These are phyloP conservation scores for Lolium multiflorum DNA, from an alignment of 176 grass and related monocot genomes.

Conservation along the genomic window DNA sequence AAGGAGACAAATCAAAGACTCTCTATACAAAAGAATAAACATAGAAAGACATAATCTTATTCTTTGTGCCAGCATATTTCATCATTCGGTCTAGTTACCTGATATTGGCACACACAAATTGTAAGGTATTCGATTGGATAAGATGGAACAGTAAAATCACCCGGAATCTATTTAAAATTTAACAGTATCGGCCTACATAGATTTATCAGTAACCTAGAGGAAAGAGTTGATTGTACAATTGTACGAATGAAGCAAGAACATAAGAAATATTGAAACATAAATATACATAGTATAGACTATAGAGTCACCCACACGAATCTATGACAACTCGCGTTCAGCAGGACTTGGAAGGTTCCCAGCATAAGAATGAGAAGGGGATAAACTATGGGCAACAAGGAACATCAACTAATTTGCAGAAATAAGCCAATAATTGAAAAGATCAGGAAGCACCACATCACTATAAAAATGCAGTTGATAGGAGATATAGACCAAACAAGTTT, in stretches of 20 bases:
- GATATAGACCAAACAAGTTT: not conserved
- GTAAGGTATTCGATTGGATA: not conserved
- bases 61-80: not conserved
- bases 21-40: not conserved
- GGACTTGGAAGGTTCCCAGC: not conserved
- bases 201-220: not conserved
- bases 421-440: not conserved
- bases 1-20: not conserved
- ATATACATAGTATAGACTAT: not conserved
- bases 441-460: not conserved
- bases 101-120: not conserved
- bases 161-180: not conserved
- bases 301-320: not conserved
- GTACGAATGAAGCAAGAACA: not conserved
- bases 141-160: conserved; percentile 1
- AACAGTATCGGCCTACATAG: not conserved
- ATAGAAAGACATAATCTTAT: not conserved
- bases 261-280: not conserved
- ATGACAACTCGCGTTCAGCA: conserved; percentile 5
- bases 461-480: not conserved
- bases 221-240: not conserved
- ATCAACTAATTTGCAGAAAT: conserved; percentile 15
- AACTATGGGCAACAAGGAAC: not conserved
- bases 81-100: not conserved
- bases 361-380: not conserved